phyloP scores from a whole-genome alignment of 176 grass and related monocot species.

The Hordeum marinum region DNA sequence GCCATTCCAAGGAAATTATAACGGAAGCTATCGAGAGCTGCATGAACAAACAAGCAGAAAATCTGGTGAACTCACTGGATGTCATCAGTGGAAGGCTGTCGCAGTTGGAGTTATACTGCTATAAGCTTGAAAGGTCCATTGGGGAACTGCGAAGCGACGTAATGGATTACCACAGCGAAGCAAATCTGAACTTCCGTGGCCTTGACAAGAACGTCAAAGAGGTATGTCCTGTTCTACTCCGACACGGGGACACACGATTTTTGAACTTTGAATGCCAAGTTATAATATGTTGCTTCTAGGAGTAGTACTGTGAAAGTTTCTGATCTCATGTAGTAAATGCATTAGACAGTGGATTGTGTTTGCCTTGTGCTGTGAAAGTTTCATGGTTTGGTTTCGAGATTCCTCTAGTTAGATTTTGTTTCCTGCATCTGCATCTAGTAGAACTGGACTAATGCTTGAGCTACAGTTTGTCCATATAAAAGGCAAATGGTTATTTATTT shows the following conservation, averaged over 20 bases:
- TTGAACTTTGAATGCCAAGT: neutral
- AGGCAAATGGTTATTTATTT: neutral
- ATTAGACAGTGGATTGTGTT: neutral
- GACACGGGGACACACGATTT: neutral
- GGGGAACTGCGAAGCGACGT: conserved; percentile 79
- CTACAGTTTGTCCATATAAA: neutral
- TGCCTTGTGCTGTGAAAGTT: neutral
- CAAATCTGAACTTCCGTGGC: conserved; percentile 56
- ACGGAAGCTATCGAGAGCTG: conserved; percentile 71
- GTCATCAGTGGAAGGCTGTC: conserved; percentile 80
- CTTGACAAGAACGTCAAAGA: conserved; percentile 83
- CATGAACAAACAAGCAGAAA: conserved; percentile 98
- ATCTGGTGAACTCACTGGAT: conserved; percentile 70
- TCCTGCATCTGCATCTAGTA: neutral
- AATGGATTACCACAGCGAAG: conserved; percentile 64
- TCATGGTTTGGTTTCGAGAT: neutral
- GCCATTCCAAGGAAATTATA: conserved; percentile 48
- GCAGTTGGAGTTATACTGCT: conserved; percentile 80
- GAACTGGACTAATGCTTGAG: neutral
- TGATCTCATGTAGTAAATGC: neutral
- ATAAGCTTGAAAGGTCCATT: conserved; percentile 82
- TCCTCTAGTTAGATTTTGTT: neutral
- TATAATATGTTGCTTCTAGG: neutral
- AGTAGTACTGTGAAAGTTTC: neutral
- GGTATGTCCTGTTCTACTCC: conserved; percentile 36